phyloP scores from a whole-genome alignment of 495 filamentous ascomycete species.

The Mycothermus thermophilus region DNA sequence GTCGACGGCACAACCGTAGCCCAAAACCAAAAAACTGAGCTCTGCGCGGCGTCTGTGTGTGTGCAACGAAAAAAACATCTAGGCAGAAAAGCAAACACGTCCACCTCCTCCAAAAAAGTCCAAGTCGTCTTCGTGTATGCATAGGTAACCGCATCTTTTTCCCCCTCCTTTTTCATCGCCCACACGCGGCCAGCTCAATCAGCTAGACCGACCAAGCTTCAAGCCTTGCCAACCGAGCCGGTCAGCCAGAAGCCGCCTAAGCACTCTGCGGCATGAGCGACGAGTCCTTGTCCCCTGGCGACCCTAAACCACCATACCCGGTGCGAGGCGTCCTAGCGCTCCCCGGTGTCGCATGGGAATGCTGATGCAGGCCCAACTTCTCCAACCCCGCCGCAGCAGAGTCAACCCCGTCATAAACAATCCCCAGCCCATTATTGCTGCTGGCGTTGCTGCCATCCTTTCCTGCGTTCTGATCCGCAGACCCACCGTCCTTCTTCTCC shows the following conservation, averaged over 20 bases:
- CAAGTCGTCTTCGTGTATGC: too few relatives aligned
- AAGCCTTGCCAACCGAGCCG: too few relatives aligned
- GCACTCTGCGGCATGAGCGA: constrained; percentile 29
- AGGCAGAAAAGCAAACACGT: too few relatives aligned
- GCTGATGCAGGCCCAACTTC: constrained; percentile 29
- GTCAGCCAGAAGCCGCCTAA: constrained; percentile 15
- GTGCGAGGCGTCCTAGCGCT: constrained; percentile 13
- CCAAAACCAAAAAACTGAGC: too few relatives aligned
- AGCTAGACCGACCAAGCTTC: too few relatives aligned
- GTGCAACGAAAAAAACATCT: too few relatives aligned
- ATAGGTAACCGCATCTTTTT: too few relatives aligned
- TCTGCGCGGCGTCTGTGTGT: too few relatives aligned
- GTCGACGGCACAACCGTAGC: too few relatives aligned
- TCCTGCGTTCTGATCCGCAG: constrained; percentile 4
- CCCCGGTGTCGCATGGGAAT: constrained; percentile 16
- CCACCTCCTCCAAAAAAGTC: too few relatives aligned
- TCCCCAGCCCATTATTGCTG: constrained; percentile 29
- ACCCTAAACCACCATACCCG: constrained; percentile 14
- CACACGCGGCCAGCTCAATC: too few relatives aligned
- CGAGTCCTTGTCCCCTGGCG: constrained; percentile 21
- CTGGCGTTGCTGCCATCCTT: constrained; percentile 5
- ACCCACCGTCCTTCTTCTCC: constrained; percentile 10
- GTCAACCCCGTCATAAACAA: constrained; percentile 36
- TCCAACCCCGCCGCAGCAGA: constrained; percentile 35
- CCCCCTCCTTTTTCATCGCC: too few relatives aligned